Evolutionary conservation across 2,329 filamentous ascomycete genomes (phyloP), one percentile per base, ranked within the genome.

Genomic region (Paecilomyces niveus): DNA sequence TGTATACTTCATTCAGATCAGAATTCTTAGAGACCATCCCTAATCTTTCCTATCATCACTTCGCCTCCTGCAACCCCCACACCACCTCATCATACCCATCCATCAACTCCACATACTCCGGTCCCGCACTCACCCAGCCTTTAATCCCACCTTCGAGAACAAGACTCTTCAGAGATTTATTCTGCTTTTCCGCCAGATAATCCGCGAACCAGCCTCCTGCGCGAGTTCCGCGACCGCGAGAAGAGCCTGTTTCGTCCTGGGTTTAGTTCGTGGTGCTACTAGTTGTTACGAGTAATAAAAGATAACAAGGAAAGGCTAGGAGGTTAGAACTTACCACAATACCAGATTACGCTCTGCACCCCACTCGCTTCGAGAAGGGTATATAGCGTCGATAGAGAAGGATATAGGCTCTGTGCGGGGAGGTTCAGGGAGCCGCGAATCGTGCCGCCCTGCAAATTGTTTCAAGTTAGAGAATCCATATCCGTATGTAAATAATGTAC

Each of bases 181-280:
- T 77, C 0, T 67, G 65, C 35, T 76, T 66, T 1, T 78, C 71
- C 2, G 68, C 65, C 31, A 85, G 68, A 58, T 83, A 74, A 65
- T 85, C 83, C 3, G 72, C 73, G 64, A 85, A 81, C 83, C 82
- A 85, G 7, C 74, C 77, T 1, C 81, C 81, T 1, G 80, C 77
- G n/a, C 83, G 75, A 2, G 74, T 79, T 2, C 83, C 84, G 2
- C 83, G 79, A 3, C 83, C 83, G 2, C 63, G 62, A 1, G 81
- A 85, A 1, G 83, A 85, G 2, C 79, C 83, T 85, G 57, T 33
- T 15, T 39, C 13, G 32, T 13, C 4, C 4, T 33, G 1, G 32
- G 3, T 33, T 33, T 33, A 33, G 10, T 33, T 33, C 10, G 3
- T 33, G 24, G 6, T 8, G 10, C 2, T 13, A 13, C 11, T 45